Evolutionary conservation across 2,329 filamentous ascomycete species (phyloP).

Genomic region (Fusarium verrucosum): DNA sequence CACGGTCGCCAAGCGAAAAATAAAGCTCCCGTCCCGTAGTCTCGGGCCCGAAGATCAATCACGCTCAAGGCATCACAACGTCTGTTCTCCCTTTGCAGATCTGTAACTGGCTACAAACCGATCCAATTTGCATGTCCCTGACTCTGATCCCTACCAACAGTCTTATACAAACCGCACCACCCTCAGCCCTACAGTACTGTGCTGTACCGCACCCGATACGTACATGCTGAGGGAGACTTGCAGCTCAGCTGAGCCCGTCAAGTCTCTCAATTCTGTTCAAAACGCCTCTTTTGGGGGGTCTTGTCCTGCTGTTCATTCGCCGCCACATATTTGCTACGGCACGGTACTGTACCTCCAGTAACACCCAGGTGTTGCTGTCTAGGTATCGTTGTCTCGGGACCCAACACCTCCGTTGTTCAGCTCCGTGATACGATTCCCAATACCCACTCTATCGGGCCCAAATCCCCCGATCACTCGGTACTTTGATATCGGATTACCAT

Average conservation of each 20-base stretch:
- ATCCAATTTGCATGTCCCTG: slow-evolving; percentile 9
- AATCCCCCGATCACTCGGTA: slow-evolving; percentile 1
- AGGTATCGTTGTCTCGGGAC: slow-evolving; percentile 14
- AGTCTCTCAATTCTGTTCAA: slow-evolving; percentile 6
- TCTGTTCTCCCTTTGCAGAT: not conserved
- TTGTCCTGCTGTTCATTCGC: not conserved
- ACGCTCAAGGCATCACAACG: not conserved
- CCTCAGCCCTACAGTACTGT: not conserved
- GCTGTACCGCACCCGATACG: not conserved
- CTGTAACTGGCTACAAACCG: slow-evolving; percentile 19
- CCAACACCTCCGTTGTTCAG: slow-evolving; percentile 1
- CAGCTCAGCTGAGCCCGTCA: slow-evolving; percentile 21
- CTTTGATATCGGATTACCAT: slow-evolving; percentile 18
- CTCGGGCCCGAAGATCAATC: slow-evolving; percentile 34
- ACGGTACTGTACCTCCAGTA: not conserved
- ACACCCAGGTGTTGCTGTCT: slow-evolving; percentile 2
- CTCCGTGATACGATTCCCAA: slow-evolving; percentile 14
- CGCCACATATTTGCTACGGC: slow-evolving; percentile 2
- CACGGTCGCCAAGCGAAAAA: slow-evolving; percentile 16
- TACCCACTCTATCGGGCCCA: slow-evolving; percentile 22
- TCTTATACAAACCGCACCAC: not conserved
- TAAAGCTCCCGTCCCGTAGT: slow-evolving; percentile 7
- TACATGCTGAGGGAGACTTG: slow-evolving; percentile 20
- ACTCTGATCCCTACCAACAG: slow-evolving; percentile 8
- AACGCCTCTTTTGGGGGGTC: slow-evolving; percentile 14